Percentiles rank a stretch among this genome's conserved stretches.
phyloP scores from a whole-genome alignment of 2,329 filamentous ascomycete species.

The Colletotrichum liriopes region DNA sequence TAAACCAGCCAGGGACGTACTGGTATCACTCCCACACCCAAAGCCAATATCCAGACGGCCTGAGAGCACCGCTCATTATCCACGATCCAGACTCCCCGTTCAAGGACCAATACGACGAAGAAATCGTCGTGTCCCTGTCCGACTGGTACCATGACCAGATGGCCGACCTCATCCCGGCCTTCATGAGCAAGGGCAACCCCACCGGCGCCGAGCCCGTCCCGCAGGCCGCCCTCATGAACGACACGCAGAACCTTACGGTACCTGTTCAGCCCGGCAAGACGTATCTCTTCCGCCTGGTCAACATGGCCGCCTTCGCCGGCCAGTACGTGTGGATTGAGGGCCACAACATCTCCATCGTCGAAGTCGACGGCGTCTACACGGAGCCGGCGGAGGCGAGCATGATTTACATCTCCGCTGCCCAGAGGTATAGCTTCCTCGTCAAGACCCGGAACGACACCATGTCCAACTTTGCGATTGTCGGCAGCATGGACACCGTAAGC shows the following conservation, averaged over 20 bases:
- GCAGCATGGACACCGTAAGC: conserved; percentile 78
- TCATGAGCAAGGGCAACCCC: conserved; percentile 70
- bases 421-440: conserved; percentile 75
- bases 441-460: conserved; percentile 75
- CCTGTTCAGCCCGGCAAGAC: conserved; percentile 77
- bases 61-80: conserved; percentile 75
- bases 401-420: conserved; percentile 78
- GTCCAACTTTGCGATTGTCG: conserved; percentile 78
- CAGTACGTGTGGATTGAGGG: conserved; percentile 79
- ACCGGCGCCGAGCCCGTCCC: conserved; percentile 77
- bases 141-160: conserved; percentile 80
- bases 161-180: conserved; percentile 60
- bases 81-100: conserved; percentile 75
- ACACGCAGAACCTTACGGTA: conserved; percentile 74
- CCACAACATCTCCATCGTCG: conserved; percentile 78
- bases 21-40: conserved; percentile 83
- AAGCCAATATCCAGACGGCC: conserved; percentile 80
- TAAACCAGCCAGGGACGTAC: conserved; percentile 80
- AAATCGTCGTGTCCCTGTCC: conserved; percentile 75
- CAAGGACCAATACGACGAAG: conserved; percentile 71
- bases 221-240: conserved; percentile 79
- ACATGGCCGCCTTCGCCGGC: conserved; percentile 80
- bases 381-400: conserved; percentile 72
- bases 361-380: conserved; percentile 81
- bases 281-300: conserved; percentile 81